Evolutionary conservation across 1,284 basidiomycete genomes (phyloP).

Genomic region (Pseudozyma pruni): DNA sequence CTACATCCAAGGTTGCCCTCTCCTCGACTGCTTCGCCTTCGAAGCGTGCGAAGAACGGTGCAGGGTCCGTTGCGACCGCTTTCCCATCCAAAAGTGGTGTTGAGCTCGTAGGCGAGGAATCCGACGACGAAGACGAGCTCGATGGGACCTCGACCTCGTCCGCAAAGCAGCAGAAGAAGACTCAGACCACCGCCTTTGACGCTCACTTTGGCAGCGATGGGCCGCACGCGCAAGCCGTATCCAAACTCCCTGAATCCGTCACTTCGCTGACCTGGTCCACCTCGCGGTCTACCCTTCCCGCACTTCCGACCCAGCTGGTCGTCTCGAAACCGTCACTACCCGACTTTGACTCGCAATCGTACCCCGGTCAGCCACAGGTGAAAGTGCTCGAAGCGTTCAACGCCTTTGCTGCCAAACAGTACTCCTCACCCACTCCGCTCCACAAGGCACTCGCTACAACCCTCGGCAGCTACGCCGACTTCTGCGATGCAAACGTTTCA

Average conservation of each 20-base stretch:
- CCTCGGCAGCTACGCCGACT: slow-evolving; percentile 55
- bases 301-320: slow-evolving; percentile 29
- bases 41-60: slow-evolving; percentile 13
- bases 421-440: slow-evolving; percentile 12
- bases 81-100: slow-evolving; percentile 6
- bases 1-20: slow-evolving; percentile 18
- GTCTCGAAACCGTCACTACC: slow-evolving; percentile 24
- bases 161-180: slow-evolving; percentile 25
- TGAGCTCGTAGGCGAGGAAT: slow-evolving; percentile 35
- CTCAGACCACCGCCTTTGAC: slow-evolving; percentile 42
- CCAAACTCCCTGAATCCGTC: slow-evolving; percentile 36
- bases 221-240: slow-evolving; percentile 35
- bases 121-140: slow-evolving; percentile 29
- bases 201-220: slow-evolving; percentile 51
- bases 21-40: slow-evolving; percentile 24
- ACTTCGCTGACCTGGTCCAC: slow-evolving; percentile 32
- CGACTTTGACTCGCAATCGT: slow-evolving; percentile 22
- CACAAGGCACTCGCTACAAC: slow-evolving; percentile 46
- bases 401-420: slow-evolving; percentile 23
- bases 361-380: slow-evolving; percentile 44
- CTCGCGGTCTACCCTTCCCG: slow-evolving; percentile 21
- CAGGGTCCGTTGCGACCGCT: not conserved
- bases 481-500: slow-evolving; percentile 51
- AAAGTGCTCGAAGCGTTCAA: slow-evolving; percentile 54
- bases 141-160: not conserved